Percentiles rank a stretch among this genome's conserved stretches.
Evolutionary conservation across 2,329 filamentous ascomycete genomes (phyloP).

Genomic region (Stenocarpella maydis): DNA sequence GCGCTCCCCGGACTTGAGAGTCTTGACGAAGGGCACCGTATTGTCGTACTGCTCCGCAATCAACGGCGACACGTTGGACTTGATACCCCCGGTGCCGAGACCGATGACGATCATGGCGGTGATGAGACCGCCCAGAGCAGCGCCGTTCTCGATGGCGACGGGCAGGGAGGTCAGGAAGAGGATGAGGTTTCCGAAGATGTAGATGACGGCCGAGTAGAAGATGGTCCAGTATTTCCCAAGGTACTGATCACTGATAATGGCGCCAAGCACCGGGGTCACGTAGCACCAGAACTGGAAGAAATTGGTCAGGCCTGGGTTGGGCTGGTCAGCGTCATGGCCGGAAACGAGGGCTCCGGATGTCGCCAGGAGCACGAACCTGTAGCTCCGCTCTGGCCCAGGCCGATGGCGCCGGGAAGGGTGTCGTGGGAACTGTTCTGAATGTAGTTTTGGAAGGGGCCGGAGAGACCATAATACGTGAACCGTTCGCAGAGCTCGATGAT

Average conservation of each 20-base stretch:
- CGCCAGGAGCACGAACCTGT: neutral
- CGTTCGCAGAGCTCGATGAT: conserved; percentile 34
- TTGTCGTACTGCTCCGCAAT: conserved; percentile 73
- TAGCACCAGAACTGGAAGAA: conserved; percentile 37
- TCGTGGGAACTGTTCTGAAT: conserved; percentile 28
- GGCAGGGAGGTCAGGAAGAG: conserved; percentile 34
- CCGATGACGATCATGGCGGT: conserved; percentile 34
- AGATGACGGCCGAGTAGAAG: conserved; percentile 33
- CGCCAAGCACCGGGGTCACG: conserved; percentile 34
- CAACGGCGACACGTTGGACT: conserved; percentile 67
- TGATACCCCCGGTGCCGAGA: conserved; percentile 56
- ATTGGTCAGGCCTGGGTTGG: conserved; percentile 24
- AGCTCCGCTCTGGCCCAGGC: conserved; percentile 29
- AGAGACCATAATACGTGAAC: conserved; percentile 35
- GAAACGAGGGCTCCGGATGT: neutral
- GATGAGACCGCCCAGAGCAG: conserved; percentile 34
- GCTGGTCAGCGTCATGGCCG: neutral
- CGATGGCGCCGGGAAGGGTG: conserved; percentile 29
- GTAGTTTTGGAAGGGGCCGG: conserved; percentile 34
- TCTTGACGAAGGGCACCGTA: conserved; percentile 56
- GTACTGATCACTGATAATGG: conserved; percentile 31
- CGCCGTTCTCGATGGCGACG: conserved; percentile 33
- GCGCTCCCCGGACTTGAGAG: conserved; percentile 59
- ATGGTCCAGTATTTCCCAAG: conserved; percentile 35
- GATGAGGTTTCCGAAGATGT: conserved; percentile 31